Evolutionary conservation across 176 grass and related monocot genomes (phyloP), one percentile per base, ranked within the genome.

Genomic region (Typha latifolia): DNA sequence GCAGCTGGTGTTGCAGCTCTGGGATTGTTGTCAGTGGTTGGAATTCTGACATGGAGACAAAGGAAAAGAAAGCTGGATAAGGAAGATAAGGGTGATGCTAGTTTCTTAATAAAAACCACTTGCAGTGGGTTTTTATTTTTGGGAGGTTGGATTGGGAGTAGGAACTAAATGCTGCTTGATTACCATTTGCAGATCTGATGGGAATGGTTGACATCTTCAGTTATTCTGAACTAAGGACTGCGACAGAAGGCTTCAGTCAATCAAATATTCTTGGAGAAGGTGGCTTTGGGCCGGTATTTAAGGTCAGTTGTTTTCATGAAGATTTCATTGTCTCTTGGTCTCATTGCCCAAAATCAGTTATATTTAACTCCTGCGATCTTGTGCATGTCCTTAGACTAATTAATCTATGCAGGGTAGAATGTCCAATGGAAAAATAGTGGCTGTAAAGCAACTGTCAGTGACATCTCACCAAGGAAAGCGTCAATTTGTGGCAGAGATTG

Each of bases 401-500:
- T 43, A 43, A 9, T 43, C 37, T 43, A 43, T 19, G 48, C 0
- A 91, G 84, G 87, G 84, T 19, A 83, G 26, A 29, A 61, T 91
- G 43, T 12, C 52, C 52, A 83, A 91, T 68, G 87, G 87, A 64
- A 80, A 80, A 71, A 29, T 66, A 0, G 55, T 91, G 69, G 87
- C 84, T 72, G 80, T 91, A 19, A 91, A 91, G 19, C 84, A 78
- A 61, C 78, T 91, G 27, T 80, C 87, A 5, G 49, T 76, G 32
- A 20, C 87, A 73, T 90, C 87, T 66, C 66, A 32, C 37, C 87
- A 90, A 66, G 87, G 87, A 48, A 86, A 81, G 71, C 37, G 26
- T 4, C 59, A 90, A 29, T 90, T 90, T 14, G 65, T 86, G 34
- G 63, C 87, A 6, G 87, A 90, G 48, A 76, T 90, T 56, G 77